Evolutionary conservation across 208 protist genomes (phyloP).

Genomic region (Herpetomonas tarakana): DNA sequence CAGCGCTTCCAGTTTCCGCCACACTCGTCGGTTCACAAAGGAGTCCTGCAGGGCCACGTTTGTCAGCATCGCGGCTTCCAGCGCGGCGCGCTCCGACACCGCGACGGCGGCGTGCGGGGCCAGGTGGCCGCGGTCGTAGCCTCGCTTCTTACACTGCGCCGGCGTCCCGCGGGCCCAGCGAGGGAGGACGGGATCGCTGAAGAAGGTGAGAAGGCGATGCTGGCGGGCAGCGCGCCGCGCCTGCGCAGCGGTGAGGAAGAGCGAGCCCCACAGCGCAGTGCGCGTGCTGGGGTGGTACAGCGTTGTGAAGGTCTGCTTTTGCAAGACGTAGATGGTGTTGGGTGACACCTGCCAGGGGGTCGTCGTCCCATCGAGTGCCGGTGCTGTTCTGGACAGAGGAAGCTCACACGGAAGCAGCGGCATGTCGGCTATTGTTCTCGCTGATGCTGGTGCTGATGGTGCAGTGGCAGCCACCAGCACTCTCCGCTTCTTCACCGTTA

Average conservation of each 20-base stretch:
- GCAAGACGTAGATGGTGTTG: constrained; percentile 24
- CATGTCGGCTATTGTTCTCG: no score
- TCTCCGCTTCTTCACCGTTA: no score
- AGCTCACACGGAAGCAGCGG: no score
- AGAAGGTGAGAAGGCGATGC: constrained; percentile 20
- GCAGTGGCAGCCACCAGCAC: no score
- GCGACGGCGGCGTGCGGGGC: constrained; percentile 62
- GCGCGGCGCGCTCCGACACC: constrained; percentile 14
- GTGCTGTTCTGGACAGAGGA: constrained; percentile 1
- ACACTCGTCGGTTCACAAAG: constrained; percentile 47
- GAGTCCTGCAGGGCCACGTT: constrained; percentile 56
- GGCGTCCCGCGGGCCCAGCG: constrained; percentile 14
- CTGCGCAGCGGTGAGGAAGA: constrained; percentile 24
- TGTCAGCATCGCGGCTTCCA: constrained; percentile 48
- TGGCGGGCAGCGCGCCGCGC: constrained; percentile 24
- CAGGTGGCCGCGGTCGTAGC: constrained; percentile 63
- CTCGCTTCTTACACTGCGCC: constrained; percentile 14
- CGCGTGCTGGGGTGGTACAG: constrained; percentile 40
- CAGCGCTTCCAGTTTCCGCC: constrained; percentile 46
- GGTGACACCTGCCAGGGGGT: neutral
- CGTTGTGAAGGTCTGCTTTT: constrained; percentile 34
- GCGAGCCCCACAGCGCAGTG: constrained; percentile 47
- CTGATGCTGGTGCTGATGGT: no score
- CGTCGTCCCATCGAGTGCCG: neutral
- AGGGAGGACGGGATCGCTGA: constrained; percentile 36